These are phyloP conservation scores for Metschnikowia cerradonensis DNA, from an alignment of 805 yeast genomes.

Conservation along the genomic window DNA sequence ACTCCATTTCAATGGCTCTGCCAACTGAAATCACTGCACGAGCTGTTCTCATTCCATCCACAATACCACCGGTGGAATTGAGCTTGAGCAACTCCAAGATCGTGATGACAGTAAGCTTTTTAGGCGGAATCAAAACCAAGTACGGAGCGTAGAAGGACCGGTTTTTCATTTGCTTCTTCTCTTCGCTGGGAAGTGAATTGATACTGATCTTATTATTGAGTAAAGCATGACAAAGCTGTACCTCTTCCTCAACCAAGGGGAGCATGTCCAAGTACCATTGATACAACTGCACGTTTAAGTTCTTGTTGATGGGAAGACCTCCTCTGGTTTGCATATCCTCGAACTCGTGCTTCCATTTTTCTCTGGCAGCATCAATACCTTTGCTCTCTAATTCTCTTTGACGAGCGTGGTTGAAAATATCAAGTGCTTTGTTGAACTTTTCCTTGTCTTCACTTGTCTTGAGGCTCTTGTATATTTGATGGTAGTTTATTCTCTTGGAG, in stretches of 20 bases:
- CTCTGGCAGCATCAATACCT: conserved; percentile 80
- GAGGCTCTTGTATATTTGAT: conserved; percentile 57
- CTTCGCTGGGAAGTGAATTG: conserved; percentile 6
- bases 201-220: conserved; percentile 23
- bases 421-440: conserved; percentile 62
- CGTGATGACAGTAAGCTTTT: conserved; percentile 78
- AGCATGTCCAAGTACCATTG: conserved; percentile 76
- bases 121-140: conserved; percentile 65
- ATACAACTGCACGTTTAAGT: conserved; percentile 72
- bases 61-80: conserved; percentile 68
- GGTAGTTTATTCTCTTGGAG: conserved; percentile 54
- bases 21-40: conserved; percentile 80
- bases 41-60: conserved; percentile 81
- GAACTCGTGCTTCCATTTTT: conserved; percentile 82
- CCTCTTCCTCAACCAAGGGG: conserved; percentile 68
- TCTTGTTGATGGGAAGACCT: conserved; percentile 49
- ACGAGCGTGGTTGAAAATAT: conserved; percentile 67
- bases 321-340: conserved; percentile 64
- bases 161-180: conserved; percentile 31
- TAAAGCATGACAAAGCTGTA: conserved; percentile 49
- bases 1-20: conserved; percentile 79
- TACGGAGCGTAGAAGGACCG: conserved; percentile 73
- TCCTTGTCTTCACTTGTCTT: conserved; percentile 38
- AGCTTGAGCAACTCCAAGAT: conserved; percentile 76
- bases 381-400: conserved; percentile 72